Evolutionary conservation across 345 rosid species (phyloP).

Genomic region (Cardamine occulta): DNA sequence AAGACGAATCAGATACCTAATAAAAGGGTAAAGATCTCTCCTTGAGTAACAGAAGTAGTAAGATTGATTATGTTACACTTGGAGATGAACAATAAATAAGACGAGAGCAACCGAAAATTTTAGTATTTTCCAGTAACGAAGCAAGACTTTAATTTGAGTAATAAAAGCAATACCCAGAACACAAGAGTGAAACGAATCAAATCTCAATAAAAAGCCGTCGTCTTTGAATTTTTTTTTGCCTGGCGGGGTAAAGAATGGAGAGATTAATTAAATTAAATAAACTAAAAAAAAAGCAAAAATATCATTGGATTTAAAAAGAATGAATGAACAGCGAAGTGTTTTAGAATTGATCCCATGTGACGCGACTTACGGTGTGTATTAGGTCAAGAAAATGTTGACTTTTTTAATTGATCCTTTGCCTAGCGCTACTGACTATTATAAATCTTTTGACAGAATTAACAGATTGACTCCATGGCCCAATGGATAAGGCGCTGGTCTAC

Average conservation of each 20-base stretch:
- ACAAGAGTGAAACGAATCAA: constrained; percentile 20
- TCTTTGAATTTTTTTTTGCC: not conserved
- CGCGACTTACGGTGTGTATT: constrained; percentile 24
- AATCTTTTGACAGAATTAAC: not conserved
- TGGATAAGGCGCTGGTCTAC: constrained; percentile 98
- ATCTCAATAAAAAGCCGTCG: constrained; percentile 30
- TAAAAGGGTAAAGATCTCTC: constrained; percentile 5
- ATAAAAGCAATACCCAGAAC: constrained; percentile 25
- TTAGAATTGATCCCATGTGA: constrained; percentile 28
- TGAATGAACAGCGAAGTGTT: constrained; percentile 26
- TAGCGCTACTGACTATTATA: no score
- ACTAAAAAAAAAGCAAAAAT: not conserved
- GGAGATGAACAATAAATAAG: constrained; percentile 2
- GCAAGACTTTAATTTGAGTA: constrained; percentile 15
- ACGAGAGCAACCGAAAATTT: constrained; percentile 1
- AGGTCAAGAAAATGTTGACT: constrained; percentile 25
- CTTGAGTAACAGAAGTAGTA: constrained; percentile 28
- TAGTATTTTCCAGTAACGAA: constrained; percentile 11
- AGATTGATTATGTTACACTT: constrained; percentile 6
- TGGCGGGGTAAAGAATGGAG: constrained; percentile 6
- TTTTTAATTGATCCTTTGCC: not conserved
- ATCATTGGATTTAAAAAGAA: not conserved
- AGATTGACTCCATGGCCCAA: constrained; percentile 69
- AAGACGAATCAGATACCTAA: constrained; percentile 35
- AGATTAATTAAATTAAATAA: not conserved